A percentile compares a stretch with the other conserved stretches of the same genome.
Conservation (phyloP, 2,329 filamentous ascomycete species). For the Aureobasidium sp. region DNA sequence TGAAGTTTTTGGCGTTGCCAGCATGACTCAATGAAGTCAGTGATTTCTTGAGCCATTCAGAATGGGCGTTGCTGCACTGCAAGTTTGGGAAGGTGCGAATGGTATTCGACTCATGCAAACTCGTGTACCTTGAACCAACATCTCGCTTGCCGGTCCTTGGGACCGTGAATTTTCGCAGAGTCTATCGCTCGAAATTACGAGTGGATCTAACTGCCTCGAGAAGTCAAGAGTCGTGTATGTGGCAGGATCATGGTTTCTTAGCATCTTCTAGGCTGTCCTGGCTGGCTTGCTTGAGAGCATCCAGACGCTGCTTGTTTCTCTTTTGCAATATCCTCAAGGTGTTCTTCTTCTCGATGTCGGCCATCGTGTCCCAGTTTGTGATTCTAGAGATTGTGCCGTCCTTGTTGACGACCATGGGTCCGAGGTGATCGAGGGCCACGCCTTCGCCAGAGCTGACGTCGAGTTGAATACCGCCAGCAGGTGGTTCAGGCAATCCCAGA, state of each 20-base stretch:
- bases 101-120: no score
- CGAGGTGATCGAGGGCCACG: conserved; percentile 58
- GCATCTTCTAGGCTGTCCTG: background rate
- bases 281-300: conserved; percentile 37
- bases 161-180: background rate
- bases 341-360: conserved; percentile 56
- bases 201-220: no score
- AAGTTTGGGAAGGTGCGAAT: background rate
- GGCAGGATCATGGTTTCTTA: background rate
- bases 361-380: conserved; percentile 66
- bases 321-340: conserved; percentile 59
- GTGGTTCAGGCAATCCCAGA: conserved; percentile 19
- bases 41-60: no score
- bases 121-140: no score
- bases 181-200: background rate
- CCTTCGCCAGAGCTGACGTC: conserved; percentile 27
- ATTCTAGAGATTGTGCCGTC: conserved; percentile 66
- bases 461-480: conserved; percentile 25
- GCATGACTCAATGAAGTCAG: no score
- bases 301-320: conserved; percentile 58
- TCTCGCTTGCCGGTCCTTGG: background rate
- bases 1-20: no score
- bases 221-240: background rate
- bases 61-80: background rate
- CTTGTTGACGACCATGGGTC: conserved; percentile 64